phyloP scores from a whole-genome alignment of 805 yeast species.

The Sungouiella blattae region DNA sequence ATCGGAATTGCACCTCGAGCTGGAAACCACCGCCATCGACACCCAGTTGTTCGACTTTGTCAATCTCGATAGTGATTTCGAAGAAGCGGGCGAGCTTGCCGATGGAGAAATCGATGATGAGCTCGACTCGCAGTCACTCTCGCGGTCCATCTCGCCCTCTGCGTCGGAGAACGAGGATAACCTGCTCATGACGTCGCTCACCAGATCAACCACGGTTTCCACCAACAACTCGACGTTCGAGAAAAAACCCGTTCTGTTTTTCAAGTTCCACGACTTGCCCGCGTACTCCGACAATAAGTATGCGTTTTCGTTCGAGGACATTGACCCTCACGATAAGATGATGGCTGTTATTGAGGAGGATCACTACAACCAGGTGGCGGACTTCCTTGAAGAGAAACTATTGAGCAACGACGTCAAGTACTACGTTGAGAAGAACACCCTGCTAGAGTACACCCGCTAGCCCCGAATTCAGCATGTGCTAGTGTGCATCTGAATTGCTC shows the following conservation, averaged over 20 bases:
- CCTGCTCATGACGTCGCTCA: conserved; percentile 37
- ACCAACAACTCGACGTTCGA: conserved; percentile 24
- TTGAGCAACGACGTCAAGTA: conserved; percentile 36
- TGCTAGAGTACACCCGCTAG: too few species aligned
- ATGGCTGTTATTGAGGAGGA: conserved; percentile 29
- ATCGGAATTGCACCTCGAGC: conserved; percentile 4
- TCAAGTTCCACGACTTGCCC: conserved; percentile 33
- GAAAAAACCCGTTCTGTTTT: conserved; percentile 10
- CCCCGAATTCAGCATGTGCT: too few species aligned
- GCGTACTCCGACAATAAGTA: conserved; percentile 20
- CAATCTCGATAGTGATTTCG: conserved; percentile 21
- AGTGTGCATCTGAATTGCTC: too few species aligned
- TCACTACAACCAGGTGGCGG: conserved; percentile 38
- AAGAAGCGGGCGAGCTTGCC: conserved; percentile 14
- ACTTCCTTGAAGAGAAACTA: conserved; percentile 38
- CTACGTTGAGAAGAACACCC: conserved; percentile 20
- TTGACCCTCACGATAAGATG: conserved; percentile 15
- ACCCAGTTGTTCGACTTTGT: conserved; percentile 22
- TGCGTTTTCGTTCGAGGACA: conserved; percentile 16
- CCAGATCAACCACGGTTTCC: conserved; percentile 41
- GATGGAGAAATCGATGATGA: conserved; percentile 22
- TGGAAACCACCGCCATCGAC: conserved; percentile 8
- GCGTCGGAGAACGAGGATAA: conserved; percentile 29
- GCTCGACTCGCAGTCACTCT: conserved; percentile 23
- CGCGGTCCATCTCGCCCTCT: conserved; percentile 38